These are phyloP conservation scores for Xylaria sp. DNA, from an alignment of 2,329 filamentous ascomycete genomes.

Conservation along the genomic window DNA sequence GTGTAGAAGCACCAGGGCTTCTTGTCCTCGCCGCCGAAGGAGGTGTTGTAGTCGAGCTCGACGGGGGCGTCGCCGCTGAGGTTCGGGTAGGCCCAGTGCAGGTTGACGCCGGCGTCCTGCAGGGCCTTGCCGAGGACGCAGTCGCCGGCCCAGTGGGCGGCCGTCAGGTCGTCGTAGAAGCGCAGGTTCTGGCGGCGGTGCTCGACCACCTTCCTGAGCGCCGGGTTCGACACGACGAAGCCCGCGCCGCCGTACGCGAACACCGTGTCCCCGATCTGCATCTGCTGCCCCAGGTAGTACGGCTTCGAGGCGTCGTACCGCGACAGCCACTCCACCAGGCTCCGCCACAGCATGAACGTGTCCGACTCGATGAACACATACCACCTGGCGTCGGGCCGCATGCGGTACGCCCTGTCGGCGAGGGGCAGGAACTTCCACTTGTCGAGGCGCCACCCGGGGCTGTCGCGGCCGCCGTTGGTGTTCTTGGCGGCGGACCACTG, in stretches of 20 bases:
- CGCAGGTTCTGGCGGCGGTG: constrained; percentile 45
- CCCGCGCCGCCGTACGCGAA: constrained; percentile 58
- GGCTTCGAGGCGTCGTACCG: constrained; percentile 51
- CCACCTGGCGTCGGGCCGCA: constrained; percentile 54
- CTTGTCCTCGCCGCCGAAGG: constrained; percentile 42
- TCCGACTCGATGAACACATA: constrained; percentile 63
- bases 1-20: constrained; percentile 54
- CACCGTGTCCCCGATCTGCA: constrained; percentile 51
- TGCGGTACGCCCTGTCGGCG: constrained; percentile 49
- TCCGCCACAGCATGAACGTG: constrained; percentile 58
- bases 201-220: constrained; percentile 47
- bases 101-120: constrained; percentile 46
- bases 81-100: constrained; percentile 52
- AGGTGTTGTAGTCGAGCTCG: constrained; percentile 47
- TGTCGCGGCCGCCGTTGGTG: constrained; percentile 42
- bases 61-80: constrained; percentile 44
- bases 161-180: constrained; percentile 49
- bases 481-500: constrained; percentile 35
- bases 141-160: constrained; percentile 52
- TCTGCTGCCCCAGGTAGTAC: constrained; percentile 57
- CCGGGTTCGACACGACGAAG: constrained; percentile 53
- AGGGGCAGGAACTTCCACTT: constrained; percentile 63
- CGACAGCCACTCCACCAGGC: constrained; percentile 55
- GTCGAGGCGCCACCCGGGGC: constrained; percentile 54
- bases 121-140: constrained; percentile 53